A percentile compares a stretch with the other conserved stretches of the same genome.
Evolutionary conservation across 202 grass and related monocot species (phyloP).

Genomic region (Digitaria exilis): DNA sequence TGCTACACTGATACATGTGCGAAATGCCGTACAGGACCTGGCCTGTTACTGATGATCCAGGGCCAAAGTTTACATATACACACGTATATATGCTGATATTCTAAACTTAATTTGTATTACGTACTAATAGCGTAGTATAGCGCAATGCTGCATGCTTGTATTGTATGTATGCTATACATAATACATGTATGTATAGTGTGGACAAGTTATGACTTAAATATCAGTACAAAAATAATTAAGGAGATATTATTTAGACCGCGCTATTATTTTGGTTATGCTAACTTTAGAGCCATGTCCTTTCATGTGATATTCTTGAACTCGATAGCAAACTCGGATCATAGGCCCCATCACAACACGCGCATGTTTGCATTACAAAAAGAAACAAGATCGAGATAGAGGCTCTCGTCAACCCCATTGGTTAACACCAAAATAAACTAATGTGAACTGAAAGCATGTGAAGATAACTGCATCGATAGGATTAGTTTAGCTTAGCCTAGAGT

Average conservation of each 20-base stretch:
- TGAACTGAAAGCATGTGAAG: background rate
- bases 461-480: background rate
- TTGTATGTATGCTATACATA: background rate
- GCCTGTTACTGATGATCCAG: background rate
- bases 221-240: background rate
- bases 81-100: background rate
- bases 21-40: background rate
- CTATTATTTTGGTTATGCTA: background rate
- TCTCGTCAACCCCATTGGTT: background rate
- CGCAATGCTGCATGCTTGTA: background rate
- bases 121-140: background rate
- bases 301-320: background rate
- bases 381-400: background rate
- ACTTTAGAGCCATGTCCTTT: background rate
- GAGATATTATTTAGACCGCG: background rate
- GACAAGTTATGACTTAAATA: background rate
- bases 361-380: background rate
- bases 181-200: background rate
- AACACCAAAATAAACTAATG: background rate
- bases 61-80: background rate
- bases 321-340: no score
- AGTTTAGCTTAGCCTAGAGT: conserved; percentile 19
- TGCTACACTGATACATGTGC: background rate
- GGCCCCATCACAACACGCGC: background rate
- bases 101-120: background rate